Evolutionary conservation across 2,329 filamentous ascomycete species (phyloP).

Genomic region (Cytospora piceae): DNA sequence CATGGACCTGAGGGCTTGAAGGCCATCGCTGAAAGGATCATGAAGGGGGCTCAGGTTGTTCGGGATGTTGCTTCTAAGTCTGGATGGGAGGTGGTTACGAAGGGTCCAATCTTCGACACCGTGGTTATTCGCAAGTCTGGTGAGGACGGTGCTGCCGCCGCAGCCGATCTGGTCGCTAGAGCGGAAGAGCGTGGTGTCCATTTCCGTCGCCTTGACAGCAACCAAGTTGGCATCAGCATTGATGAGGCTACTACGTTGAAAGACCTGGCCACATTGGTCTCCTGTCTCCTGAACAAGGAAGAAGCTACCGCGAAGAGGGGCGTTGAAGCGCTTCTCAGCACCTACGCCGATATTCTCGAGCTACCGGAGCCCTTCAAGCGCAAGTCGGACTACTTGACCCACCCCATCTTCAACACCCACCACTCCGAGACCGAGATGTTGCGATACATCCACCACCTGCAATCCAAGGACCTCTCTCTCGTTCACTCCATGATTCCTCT

Average conservation of each 20-base stretch:
- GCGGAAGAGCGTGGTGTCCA: slow-evolving; percentile 59
- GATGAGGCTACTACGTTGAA: slow-evolving; percentile 61
- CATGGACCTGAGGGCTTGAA: slow-evolving; percentile 85
- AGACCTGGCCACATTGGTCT: slow-evolving; percentile 34
- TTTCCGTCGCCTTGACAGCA: slow-evolving; percentile 63
- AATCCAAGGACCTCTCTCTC: slow-evolving; percentile 91
- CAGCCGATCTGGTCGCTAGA: slow-evolving; percentile 44
- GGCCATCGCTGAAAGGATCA: slow-evolving; percentile 78
- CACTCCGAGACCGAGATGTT: slow-evolving; percentile 95
- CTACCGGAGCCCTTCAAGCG: slow-evolving; percentile 65
- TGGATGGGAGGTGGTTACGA: slow-evolving; percentile 28
- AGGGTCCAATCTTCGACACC: slow-evolving; percentile 70
- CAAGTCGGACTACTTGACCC: slow-evolving; percentile 76
- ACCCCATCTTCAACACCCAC: slow-evolving; percentile 92
- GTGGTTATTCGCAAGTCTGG: slow-evolving; percentile 65
- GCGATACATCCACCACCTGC: slow-evolving; percentile 89
- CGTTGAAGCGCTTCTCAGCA: slow-evolving; percentile 44
- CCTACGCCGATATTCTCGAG: slow-evolving; percentile 42
- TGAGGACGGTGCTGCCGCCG: slow-evolving; percentile 51
- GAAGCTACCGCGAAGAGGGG: slow-evolving; percentile 35
- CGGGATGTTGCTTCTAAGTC: slow-evolving; percentile 18
- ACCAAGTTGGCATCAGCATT: slow-evolving; percentile 72
- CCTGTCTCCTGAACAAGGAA: slow-evolving; percentile 34
- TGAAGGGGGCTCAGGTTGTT: slow-evolving; percentile 71
- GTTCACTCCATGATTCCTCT: slow-evolving; percentile 98